Conservation (phyloP, 2,329 filamentous ascomycete genomes). For the Tolypocladium pustulatum region DNA sequence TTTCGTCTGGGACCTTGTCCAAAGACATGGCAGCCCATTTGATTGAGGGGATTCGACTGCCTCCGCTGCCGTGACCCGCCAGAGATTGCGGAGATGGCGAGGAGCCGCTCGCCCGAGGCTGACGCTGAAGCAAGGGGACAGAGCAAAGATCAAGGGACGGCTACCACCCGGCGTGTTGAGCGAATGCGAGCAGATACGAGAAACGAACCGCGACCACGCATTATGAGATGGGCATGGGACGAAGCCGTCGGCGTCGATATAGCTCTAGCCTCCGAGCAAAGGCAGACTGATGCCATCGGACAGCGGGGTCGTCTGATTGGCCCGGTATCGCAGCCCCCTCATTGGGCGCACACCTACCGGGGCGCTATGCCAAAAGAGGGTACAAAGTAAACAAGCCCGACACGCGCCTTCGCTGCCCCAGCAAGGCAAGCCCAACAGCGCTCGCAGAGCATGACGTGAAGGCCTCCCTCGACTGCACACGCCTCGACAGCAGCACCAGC, state of each 20-base stretch:
- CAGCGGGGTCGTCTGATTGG: slow-evolving; percentile 1
- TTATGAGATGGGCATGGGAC: background rate
- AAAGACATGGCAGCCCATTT: slow-evolving; percentile 23
- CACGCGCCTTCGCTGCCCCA: background rate
- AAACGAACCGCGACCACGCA: background rate
- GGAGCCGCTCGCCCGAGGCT: background rate
- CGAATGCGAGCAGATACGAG: background rate
- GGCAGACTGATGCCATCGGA: background rate
- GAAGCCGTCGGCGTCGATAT: slow-evolving; percentile 2
- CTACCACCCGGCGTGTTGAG: background rate
- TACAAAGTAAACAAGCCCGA: slow-evolving; percentile 31
- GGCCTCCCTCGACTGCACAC: background rate
- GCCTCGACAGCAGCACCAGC: background rate
- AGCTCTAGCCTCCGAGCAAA: background rate
- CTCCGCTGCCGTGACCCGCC: background rate
- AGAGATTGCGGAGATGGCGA: background rate
- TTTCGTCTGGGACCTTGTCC: slow-evolving; percentile 63
- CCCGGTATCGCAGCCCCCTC: background rate
- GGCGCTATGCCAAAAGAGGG: slow-evolving; percentile 22
- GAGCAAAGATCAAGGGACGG: background rate
- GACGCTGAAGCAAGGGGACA: background rate
- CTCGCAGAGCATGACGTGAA: background rate
- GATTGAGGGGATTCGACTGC: slow-evolving; percentile 1
- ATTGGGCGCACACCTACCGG: background rate
- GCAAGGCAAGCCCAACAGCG: no score